Conservation (phyloP, 176 grass and related monocot species). For the Hordeum vulgare region DNA sequence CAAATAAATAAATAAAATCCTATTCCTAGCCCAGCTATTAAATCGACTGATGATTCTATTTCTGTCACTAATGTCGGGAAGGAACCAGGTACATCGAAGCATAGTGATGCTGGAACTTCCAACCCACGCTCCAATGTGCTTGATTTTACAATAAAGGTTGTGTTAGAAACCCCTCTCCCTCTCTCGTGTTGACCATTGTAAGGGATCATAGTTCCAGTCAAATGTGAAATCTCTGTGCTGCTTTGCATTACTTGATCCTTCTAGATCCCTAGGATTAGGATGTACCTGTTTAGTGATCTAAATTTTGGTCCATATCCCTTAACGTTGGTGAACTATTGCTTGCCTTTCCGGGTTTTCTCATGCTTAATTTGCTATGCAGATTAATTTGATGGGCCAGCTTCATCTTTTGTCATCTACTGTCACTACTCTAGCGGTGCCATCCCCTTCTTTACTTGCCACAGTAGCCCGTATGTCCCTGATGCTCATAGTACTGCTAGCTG, state of each 20-base stretch:
- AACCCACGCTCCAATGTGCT: constrained; percentile 31
- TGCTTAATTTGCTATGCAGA: constrained; percentile 49
- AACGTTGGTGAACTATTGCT: background rate
- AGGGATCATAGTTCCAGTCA: background rate
- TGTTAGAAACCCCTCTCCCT: background rate
- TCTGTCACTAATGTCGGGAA: constrained; percentile 51
- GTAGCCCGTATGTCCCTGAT: constrained; percentile 71
- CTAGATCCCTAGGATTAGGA: background rate
- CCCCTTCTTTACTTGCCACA: constrained; percentile 95
- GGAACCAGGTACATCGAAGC: constrained; percentile 51
- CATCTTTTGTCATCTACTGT: constrained; percentile 99
- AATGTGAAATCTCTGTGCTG: background rate
- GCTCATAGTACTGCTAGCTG: constrained; percentile 8
- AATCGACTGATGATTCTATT: constrained; percentile 45
- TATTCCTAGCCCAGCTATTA: constrained; percentile 23
- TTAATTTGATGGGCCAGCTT: constrained; percentile 92
- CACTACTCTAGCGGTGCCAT: constrained; percentile 91
- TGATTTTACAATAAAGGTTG: constrained; percentile 68
- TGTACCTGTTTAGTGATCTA: constrained; percentile 10
- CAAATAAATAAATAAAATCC: constrained; percentile 10
- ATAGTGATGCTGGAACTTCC: constrained; percentile 33
- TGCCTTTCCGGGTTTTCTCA: constrained; percentile 14
- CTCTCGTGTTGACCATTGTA: background rate
- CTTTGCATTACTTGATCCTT: background rate
- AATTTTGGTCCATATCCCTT: constrained; percentile 9